Evolutionary conservation across 805 yeast genomes (phyloP).

Genomic region (Cyberlindnera samutprakarnensis): DNA sequence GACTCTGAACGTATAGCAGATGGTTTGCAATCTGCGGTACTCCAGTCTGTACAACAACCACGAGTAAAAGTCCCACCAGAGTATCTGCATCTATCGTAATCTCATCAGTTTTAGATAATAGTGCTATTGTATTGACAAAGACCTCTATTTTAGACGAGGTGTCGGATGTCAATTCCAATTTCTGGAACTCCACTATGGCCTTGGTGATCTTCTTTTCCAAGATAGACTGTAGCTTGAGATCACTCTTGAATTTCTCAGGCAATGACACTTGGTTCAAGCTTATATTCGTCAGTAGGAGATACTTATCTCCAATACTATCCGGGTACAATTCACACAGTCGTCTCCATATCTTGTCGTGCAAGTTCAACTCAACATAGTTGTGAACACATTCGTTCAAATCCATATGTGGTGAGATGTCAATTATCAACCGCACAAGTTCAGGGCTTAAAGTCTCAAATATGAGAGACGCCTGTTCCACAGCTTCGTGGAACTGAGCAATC

Average conservation of each 20-base stretch:
- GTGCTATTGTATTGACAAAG: constrained; percentile 43
- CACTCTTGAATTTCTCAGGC: constrained; percentile 24
- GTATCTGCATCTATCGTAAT: constrained; percentile 71
- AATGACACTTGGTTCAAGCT: constrained; percentile 36
- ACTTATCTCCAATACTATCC: constrained; percentile 16
- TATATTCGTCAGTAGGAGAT: constrained; percentile 21
- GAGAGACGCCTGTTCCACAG: constrained; percentile 21
- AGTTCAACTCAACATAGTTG: constrained; percentile 62
- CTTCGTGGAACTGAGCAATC: constrained; percentile 20
- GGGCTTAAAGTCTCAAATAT: constrained; percentile 21
- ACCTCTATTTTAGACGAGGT: constrained; percentile 41
- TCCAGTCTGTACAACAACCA: constrained; percentile 60
- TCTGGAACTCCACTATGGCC: constrained; percentile 48
- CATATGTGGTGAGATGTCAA: constrained; percentile 26
- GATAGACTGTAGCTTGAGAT: constrained; percentile 21
- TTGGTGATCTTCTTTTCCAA: constrained; percentile 37
- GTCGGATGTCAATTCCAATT: constrained; percentile 37
- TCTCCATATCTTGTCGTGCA: constrained; percentile 64
- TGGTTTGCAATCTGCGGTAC: constrained; percentile 55
- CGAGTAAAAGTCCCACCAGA: constrained; percentile 59
- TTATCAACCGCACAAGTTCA: constrained; percentile 20
- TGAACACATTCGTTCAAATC: constrained; percentile 51
- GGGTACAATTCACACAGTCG: constrained; percentile 25
- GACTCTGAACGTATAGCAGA: constrained; percentile 56
- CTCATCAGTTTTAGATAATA: constrained; percentile 33